These are phyloP conservation scores for Chiua sp. DNA, from an alignment of 1,284 basidiomycete species.

Conservation along the genomic window DNA sequence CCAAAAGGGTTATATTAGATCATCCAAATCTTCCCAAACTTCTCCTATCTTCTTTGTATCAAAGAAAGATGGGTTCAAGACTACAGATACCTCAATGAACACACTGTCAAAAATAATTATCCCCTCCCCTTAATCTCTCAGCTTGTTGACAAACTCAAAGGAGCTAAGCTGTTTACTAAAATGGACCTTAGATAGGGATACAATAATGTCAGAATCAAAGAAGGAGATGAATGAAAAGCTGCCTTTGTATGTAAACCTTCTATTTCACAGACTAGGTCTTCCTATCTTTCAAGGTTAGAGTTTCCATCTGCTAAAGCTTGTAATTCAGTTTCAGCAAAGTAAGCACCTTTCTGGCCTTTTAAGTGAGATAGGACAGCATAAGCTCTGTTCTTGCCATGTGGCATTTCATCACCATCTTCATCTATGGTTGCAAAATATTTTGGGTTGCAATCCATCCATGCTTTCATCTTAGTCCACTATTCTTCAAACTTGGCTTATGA, in stretches of 20 bases:
- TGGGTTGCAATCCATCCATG: too few species aligned
- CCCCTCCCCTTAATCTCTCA: background rate
- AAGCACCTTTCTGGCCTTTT: too few species aligned
- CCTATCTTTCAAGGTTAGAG: too few species aligned
- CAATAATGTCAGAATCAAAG: background rate
- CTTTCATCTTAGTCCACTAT: too few species aligned
- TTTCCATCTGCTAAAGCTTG: too few species aligned
- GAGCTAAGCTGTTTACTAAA: background rate
- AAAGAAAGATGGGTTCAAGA: constrained; percentile 3
- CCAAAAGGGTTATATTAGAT: background rate
- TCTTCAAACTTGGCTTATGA: too few species aligned
- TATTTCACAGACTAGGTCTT: too few species aligned
- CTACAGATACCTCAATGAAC: background rate
- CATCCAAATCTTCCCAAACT: background rate
- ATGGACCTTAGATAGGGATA: background rate
- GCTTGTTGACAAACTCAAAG: background rate
- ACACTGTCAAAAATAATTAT: background rate
- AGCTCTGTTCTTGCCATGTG: too few species aligned
- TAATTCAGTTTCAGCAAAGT: too few species aligned
- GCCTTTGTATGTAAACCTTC: background rate
- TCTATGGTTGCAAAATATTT: too few species aligned
- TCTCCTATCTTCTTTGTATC: background rate
- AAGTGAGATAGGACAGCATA: too few species aligned
- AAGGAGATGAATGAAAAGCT: constrained; percentile 4
- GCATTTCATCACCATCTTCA: too few species aligned